These are phyloP conservation scores for Jatropha curcas DNA, from an alignment of 345 rosid genomes.

Conservation along the genomic window DNA sequence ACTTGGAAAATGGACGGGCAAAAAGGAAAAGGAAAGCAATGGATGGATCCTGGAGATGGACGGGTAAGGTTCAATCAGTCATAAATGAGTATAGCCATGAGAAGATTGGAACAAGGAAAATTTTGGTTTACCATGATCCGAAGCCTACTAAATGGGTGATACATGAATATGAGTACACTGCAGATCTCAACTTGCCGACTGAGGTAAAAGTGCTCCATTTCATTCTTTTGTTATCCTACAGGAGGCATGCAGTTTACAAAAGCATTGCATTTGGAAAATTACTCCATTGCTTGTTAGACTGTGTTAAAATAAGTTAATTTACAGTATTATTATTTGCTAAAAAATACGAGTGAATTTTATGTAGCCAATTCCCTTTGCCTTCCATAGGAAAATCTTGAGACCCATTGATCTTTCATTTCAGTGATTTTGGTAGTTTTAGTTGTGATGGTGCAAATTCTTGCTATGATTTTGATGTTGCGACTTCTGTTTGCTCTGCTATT, in stretches of 20 bases:
- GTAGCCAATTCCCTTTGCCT: too few species aligned
- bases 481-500: neutral
- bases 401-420: too few species aligned
- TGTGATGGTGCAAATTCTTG: too few species aligned
- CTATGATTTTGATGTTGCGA: neutral
- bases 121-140: slow-evolving; percentile 39
- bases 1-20: slow-evolving; percentile 15
- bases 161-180: slow-evolving; percentile 36
- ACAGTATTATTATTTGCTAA: neutral
- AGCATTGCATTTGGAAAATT: neutral
- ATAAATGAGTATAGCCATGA: neutral
- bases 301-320: neutral
- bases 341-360: neutral
- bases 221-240: too few species aligned
- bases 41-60: slow-evolving; percentile 53
- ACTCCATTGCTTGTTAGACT: neutral
- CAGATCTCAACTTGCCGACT: slow-evolving; percentile 15
- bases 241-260: neutral
- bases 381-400: too few species aligned
- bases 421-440: too few species aligned
- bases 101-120: slow-evolving; percentile 45
- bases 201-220: slow-evolving; percentile 7
- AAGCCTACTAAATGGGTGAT: slow-evolving; percentile 28
- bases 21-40: slow-evolving; percentile 34
- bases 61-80: slow-evolving; percentile 30